phyloP scores from a whole-genome alignment of 768 basidiomycete species.

The Phanerochaete sordida region DNA sequence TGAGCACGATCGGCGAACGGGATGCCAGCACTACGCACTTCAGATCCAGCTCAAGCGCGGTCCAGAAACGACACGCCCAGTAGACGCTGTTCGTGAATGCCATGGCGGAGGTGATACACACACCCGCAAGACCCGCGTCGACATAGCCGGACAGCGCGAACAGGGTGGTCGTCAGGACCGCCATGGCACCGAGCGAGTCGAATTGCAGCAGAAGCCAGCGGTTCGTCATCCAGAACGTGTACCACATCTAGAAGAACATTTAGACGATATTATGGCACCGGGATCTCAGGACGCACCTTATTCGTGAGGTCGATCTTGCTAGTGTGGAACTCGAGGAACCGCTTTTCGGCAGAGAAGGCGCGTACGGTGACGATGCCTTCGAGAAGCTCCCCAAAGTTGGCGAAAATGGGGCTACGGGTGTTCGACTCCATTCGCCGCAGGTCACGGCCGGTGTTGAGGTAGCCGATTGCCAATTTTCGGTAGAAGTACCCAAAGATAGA shows the following conservation, averaged over 20 bases:
- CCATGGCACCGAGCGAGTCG: slow-evolving; percentile 69
- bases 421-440: slow-evolving; percentile 90
- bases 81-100: slow-evolving; percentile 50
- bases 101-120: slow-evolving; percentile 76
- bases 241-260: slow-evolving; percentile 60
- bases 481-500: slow-evolving; percentile 71
- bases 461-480: slow-evolving; percentile 63
- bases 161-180: slow-evolving; percentile 72
- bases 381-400: slow-evolving; percentile 76
- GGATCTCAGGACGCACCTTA: slow-evolving; percentile 41
- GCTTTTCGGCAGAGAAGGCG: slow-evolving; percentile 79
- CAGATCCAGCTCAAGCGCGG: slow-evolving; percentile 67
- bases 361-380: slow-evolving; percentile 92
- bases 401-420: slow-evolving; percentile 79
- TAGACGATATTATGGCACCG: not conserved
- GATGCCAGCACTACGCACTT: slow-evolving; percentile 48
- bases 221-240: slow-evolving; percentile 87
- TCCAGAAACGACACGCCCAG: slow-evolving; percentile 48
- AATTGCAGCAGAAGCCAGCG: slow-evolving; percentile 84
- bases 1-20: not conserved
- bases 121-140: slow-evolving; percentile 59
- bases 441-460: slow-evolving; percentile 78
- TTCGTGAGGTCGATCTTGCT: slow-evolving; percentile 74
- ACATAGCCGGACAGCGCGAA: slow-evolving; percentile 67
- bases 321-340: slow-evolving; percentile 76